These are phyloP conservation scores for Zalaria obscura DNA, from an alignment of 2,329 filamentous ascomycete genomes.

Conservation along the genomic window DNA sequence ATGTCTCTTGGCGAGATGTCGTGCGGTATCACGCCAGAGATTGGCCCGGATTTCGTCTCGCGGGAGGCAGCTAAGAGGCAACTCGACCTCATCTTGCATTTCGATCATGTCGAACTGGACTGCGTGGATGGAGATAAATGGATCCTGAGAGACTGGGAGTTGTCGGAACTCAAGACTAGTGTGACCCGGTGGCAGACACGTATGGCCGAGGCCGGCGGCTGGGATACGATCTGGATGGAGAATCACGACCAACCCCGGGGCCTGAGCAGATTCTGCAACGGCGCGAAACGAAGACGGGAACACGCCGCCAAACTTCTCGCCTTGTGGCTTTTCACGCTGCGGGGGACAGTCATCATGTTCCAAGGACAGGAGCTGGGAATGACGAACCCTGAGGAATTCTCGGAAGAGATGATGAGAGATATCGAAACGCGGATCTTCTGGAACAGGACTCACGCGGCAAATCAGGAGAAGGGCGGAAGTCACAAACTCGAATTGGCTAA, in stretches of 20 bases:
- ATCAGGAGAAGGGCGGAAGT: too few species aligned
- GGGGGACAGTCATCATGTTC: slow-evolving; percentile 44
- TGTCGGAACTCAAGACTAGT: slow-evolving; percentile 31
- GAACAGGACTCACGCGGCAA: too few species aligned
- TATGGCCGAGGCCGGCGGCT: slow-evolving; percentile 45
- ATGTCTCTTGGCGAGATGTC: slow-evolving; percentile 38
- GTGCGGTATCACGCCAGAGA: slow-evolving; percentile 30
- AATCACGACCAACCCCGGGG: slow-evolving; percentile 50
- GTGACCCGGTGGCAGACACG: slow-evolving; percentile 45
- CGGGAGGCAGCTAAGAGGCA: slow-evolving; percentile 29
- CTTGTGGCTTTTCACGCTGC: slow-evolving; percentile 6
- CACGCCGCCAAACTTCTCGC: slow-evolving; percentile 41
- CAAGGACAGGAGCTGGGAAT: slow-evolving; percentile 55
- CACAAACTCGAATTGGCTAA: slow-evolving; percentile 27
- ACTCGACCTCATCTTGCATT: slow-evolving; percentile 58
- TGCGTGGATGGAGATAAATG: slow-evolving; percentile 25
- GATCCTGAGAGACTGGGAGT: slow-evolving; percentile 37
- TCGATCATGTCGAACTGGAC: slow-evolving; percentile 44
- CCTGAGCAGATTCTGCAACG: slow-evolving; percentile 39
- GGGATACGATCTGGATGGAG: slow-evolving; percentile 50
- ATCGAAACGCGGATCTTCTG: too few species aligned
- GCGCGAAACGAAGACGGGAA: slow-evolving; percentile 32
- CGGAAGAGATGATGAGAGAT: too few species aligned
- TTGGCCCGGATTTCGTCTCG: slow-evolving; percentile 16
- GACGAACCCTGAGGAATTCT: slow-evolving; percentile 28